Conservation (phyloP, 75 land plant genomes). For the Pinus taeda region DNA sequence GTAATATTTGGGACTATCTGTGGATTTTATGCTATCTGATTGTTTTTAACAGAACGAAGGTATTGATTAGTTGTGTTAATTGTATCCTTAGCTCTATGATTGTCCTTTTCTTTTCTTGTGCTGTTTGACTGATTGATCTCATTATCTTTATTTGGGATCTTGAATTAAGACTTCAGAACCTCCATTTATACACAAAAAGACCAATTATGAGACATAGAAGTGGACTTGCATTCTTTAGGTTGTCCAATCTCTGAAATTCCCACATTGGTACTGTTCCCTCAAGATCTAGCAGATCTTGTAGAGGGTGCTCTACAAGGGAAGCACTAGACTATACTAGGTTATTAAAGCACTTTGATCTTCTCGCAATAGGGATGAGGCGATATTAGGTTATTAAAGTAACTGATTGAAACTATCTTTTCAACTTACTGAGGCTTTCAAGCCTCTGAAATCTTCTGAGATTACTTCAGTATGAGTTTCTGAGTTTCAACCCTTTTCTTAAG, state of each 20-base stretch:
- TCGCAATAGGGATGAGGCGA: no score
- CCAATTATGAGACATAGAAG: background rate
- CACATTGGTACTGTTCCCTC: no score
- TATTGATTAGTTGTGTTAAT: background rate
- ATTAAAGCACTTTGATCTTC: no score
- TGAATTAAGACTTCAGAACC: background rate
- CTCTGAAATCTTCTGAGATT: no score
- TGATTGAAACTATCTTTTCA: no score
- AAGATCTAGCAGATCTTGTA: no score
- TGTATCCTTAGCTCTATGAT: background rate
- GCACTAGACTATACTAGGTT: no score
- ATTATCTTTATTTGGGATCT: background rate
- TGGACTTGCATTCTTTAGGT: background rate
- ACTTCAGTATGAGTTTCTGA: no score
- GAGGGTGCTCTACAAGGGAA: no score
- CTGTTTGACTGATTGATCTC: slow-evolving; percentile 10
- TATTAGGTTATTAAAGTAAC: no score
- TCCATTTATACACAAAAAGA: background rate
- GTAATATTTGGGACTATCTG: background rate
- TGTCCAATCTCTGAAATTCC: background rate
- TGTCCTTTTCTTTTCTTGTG: background rate
- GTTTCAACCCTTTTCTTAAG: no score
- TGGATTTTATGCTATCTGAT: background rate
- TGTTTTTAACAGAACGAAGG: background rate
- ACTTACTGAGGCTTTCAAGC: no score